Base-by-base conservation (phyloP, 176 grass and related monocot genomes). In the Zoysia pacifica region DNA sequence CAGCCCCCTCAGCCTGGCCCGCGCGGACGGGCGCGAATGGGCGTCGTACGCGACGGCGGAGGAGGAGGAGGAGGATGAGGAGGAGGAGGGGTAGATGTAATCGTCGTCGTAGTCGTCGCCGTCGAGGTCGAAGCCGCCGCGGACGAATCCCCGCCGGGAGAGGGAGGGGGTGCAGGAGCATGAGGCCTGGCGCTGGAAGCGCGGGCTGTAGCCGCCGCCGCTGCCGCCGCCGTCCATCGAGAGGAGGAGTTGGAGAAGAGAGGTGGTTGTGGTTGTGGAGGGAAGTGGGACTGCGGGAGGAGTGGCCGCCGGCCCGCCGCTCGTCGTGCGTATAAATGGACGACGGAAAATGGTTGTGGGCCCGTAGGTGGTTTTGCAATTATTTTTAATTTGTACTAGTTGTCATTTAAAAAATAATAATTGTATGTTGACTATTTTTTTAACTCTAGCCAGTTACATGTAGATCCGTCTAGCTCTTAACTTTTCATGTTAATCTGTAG, bases 151-250 rank as follows among this genome's bases (percentile, higher is more conserved):
- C 1, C 77, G 77, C 7, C 87, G 86, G 51, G 81, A 81, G 72
- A 87, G 76, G 82, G 78, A 79, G 35, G 83, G 84, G 0, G 67
- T 74, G 77, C 94, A 96, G 73, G 83, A 79, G 79, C 90, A 93
- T 6, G 90, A 93, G 37, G 88, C 75, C 83, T 89, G 93, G 9
- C 88, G 73, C 79, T 89, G 90, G 69, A 93, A 83, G 19, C 82
- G 71, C 46, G 84, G 79, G 71, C 86, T 86, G 81, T 82, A 84
- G 67, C 61, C 72, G 53, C 79, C 83, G 28, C 28, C 28, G 28
- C 28, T 28, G 28, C 28, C 28, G 65, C 76, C 69, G 86, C 70
- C 81, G 70, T 90, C 90, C 84, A 92, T 91, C 76, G 70, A 39
- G 72, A 71, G 43, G 38, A 47, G 35, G 5, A 44, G 58, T 18